Conservation (phyloP, 2,329 filamentous ascomycete species). For the Ophiostoma ips region DNA sequence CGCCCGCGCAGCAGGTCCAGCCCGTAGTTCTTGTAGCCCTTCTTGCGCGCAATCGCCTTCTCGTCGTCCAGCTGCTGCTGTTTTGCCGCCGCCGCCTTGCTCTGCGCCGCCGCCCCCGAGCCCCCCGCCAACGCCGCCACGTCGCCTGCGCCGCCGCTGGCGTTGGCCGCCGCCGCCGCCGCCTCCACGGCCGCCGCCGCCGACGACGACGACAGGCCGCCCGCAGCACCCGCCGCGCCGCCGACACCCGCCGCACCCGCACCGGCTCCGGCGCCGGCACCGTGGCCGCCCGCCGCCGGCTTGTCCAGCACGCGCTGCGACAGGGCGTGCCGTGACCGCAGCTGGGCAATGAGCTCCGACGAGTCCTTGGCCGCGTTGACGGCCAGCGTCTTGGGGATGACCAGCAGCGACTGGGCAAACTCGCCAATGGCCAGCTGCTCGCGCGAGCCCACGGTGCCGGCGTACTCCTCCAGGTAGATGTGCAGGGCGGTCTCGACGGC, state of each 20-base stretch:
- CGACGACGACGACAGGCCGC: not conserved
- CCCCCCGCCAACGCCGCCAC: not conserved
- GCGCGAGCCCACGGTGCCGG: conserved; percentile 87
- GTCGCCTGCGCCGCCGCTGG: not conserved
- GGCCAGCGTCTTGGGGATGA: conserved; percentile 91
- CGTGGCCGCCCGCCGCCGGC: conserved; percentile 1
- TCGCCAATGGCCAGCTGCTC: conserved; percentile 97
- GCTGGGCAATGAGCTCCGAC: conserved; percentile 86
- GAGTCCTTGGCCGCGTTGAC: conserved; percentile 96
- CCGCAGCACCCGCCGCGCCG: not conserved
- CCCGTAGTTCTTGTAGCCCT: conserved; percentile 98
- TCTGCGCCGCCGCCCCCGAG: not conserved
- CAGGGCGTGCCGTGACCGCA: conserved; percentile 84
- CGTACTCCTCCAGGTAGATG: conserved; percentile 98
- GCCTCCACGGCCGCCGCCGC: not conserved
- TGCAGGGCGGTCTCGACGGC: conserved; percentile 97
- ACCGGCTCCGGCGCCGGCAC: not conserved
- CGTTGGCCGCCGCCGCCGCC: not conserved
- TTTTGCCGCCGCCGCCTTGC: conserved; percentile 18
- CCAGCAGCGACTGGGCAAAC: conserved; percentile 85
- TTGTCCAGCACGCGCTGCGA: conserved; percentile 80
- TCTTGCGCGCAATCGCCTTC: conserved; percentile 81
- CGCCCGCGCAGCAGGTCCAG: conserved; percentile 80
- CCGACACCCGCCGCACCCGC: not conserved
- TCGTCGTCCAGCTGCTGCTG: conserved; percentile 50